phyloP scores from a whole-genome alignment of 2,329 filamentous ascomycete species.

The Venturia nashicola region DNA sequence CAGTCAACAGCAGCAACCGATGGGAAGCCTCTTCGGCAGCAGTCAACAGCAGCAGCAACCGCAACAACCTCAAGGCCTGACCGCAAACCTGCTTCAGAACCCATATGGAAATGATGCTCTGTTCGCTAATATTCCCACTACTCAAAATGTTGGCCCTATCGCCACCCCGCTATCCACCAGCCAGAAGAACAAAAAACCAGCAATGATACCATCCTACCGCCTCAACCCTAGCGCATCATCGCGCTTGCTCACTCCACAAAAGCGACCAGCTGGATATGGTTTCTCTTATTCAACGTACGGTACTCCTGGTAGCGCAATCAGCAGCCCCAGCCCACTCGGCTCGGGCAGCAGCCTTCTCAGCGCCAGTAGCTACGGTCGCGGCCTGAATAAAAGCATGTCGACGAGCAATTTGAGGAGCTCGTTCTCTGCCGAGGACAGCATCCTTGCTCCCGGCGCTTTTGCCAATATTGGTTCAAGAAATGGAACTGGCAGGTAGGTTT shows the following conservation, averaged over 20 bases:
- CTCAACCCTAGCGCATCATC: conserved; percentile 70
- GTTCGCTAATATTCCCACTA: conserved; percentile 61
- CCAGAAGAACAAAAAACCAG: conserved; percentile 65
- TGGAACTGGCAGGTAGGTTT: conserved; percentile 36
- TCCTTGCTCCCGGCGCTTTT: conserved; percentile 76
- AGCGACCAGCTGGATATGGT: conserved; percentile 61
- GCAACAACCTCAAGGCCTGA: conserved; percentile 43
- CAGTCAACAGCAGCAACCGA: conserved; percentile 25
- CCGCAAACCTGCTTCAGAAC: conserved; percentile 63
- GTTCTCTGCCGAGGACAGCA: conserved; percentile 73
- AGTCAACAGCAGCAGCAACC: conserved; percentile 36
- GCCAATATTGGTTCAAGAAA: conserved; percentile 47
- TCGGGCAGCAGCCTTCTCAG: conserved; percentile 53
- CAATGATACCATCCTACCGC: conserved; percentile 76
- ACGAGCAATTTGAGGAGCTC: conserved; percentile 74
- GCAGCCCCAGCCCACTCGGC: conserved; percentile 47
- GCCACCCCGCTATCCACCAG: conserved; percentile 74
- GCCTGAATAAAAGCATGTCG: conserved; percentile 77
- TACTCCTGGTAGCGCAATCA: conserved; percentile 54
- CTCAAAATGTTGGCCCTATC: conserved; percentile 70
- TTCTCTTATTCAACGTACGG: conserved; percentile 91
- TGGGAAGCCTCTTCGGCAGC: conserved; percentile 40
- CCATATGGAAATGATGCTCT: conserved; percentile 84
- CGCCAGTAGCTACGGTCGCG: conserved; percentile 54
- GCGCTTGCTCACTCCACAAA: conserved; percentile 72